These are phyloP conservation scores for Saccharum hybrid DNA, from an alignment of 202 grass and related monocot species.

Conservation along the genomic window DNA sequence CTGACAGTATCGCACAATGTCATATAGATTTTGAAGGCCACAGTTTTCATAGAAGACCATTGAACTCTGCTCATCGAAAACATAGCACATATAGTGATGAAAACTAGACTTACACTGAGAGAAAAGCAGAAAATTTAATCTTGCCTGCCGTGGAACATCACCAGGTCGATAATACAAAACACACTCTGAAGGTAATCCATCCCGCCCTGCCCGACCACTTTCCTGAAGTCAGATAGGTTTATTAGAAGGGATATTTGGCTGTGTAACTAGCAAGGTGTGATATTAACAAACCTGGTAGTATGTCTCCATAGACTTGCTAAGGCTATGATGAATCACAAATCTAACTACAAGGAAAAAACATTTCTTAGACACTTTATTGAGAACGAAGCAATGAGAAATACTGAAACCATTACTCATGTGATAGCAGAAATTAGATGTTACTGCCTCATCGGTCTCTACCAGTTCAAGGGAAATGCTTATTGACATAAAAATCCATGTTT, in stretches of 20 bases:
- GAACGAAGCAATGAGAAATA: conserved; percentile 7
- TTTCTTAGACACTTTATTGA: conserved; percentile 27
- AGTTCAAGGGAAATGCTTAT: conserved; percentile 1
- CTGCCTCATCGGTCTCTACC: conserved; percentile 15
- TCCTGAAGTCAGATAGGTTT: conserved; percentile 58
- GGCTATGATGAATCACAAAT: conserved; percentile 97
- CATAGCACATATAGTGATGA: conserved; percentile 35
- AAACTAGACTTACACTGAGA: conserved; percentile 28
- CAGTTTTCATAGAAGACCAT: conserved; percentile 98
- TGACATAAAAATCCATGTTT: not conserved
- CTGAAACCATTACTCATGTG: not conserved
- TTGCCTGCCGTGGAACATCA: conserved; percentile 82
- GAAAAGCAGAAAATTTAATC: conserved; percentile 37
- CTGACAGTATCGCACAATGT: conserved; percentile 86
- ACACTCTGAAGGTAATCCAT: conserved; percentile 92
- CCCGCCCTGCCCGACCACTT: conserved; percentile 86
- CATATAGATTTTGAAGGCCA: conserved; percentile 95
- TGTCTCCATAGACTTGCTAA: conserved; percentile 98
- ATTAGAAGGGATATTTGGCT: conserved; percentile 32
- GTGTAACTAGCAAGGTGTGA: conserved; percentile 12
- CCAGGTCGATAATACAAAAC: conserved; percentile 84
- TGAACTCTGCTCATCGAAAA: conserved; percentile 67
- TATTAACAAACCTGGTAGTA: conserved; percentile 84
- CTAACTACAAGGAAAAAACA: conserved; percentile 68
- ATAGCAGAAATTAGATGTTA: conserved; percentile 24